Percentiles rank a stretch among this genome's conserved stretches.
phyloP scores from a whole-genome alignment of 2,329 filamentous ascomycete genomes.

The Ophiostoma fasciatum region DNA sequence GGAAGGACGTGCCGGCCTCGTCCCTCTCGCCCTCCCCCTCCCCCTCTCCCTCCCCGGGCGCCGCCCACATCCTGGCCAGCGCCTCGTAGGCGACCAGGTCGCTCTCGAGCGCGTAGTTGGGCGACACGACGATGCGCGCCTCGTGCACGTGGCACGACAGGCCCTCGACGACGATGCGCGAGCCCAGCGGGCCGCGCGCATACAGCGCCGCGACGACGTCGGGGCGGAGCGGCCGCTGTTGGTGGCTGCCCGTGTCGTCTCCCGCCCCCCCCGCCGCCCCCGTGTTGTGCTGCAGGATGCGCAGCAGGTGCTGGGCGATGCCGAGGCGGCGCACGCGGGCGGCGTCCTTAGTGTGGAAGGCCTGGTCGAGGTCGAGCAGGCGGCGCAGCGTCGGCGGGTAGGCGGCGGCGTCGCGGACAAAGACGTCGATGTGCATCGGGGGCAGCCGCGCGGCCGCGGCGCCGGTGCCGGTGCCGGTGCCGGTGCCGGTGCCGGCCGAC shows the following conservation, averaged over 20 bases:
- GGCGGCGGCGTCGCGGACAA: conserved; percentile 33
- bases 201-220: conserved; percentile 23
- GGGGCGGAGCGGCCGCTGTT: conserved; percentile 17
- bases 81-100: conserved; percentile 30
- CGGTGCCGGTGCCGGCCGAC: not conserved
- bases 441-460: too few species aligned
- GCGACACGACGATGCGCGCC: conserved; percentile 30
- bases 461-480: conserved; percentile 12
- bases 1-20: too few species aligned
- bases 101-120: conserved; percentile 37
- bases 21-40: too few species aligned
- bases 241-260: too few species aligned
- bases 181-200: conserved; percentile 37
- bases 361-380: conserved; percentile 32
- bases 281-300: conserved; percentile 39
- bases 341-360: conserved; percentile 41
- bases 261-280: too few species aligned
- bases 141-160: conserved; percentile 31
- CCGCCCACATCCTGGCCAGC: conserved; percentile 29
- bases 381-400: conserved; percentile 24
- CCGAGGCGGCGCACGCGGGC: conserved; percentile 31
- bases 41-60: too few species aligned
- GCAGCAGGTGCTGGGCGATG: conserved; percentile 37
- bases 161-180: conserved; percentile 38
- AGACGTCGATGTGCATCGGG: conserved; percentile 43